Base-by-base conservation (phyloP, 2,329 filamentous ascomycete genomes). In the Fusarium odoratissimum region DNA sequence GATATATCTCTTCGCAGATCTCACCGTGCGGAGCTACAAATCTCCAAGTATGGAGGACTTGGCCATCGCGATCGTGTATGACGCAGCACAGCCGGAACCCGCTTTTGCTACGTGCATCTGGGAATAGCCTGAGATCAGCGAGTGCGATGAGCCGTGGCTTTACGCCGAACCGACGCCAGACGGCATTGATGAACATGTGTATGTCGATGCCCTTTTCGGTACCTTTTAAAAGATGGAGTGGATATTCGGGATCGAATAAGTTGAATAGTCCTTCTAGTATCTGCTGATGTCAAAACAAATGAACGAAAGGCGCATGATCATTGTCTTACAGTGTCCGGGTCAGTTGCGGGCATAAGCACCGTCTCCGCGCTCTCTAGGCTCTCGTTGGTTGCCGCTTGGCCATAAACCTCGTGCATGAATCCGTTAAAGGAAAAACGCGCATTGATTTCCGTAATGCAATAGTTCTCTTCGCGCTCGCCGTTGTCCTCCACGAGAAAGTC, bases 361-460 rank as follows among this genome's bases (percentile, higher is more conserved):
- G 42, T 51, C 13, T 52, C 14, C 11, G 35, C 64, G 19, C 71
- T 49, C 14, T 52, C 41, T 12, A 67, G 4, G 23, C 19, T 63
- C 28, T 38, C 42, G 19, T 78, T 71, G 3, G 82, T 61, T 11
- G 74, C 78, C 25, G 77, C 40, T 12, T 82, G 79, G 1, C 80
- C 80, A 35, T 80, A 78, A 0, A 73, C 67, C 21, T 71, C 63
- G 38, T 80, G 74, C 70, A 82, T 62, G 33, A 80, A 82, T 0
- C 81, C 81, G 46, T 84, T 84, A 62, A 84, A 84, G 16, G 77
- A 75, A 55, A 84, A 84, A 1, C 83, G 79, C 3, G 81, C 82
- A 52, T 84, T 84, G 40, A 84, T 84, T 28, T 84, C 83, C 5
- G 82, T 82, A 10, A 84, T 79, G 11, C 77, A 63, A 31, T 77